Conservation (phyloP, 2,329 filamentous ascomycete species). For the Drechslerella stenobrocha region DNA sequence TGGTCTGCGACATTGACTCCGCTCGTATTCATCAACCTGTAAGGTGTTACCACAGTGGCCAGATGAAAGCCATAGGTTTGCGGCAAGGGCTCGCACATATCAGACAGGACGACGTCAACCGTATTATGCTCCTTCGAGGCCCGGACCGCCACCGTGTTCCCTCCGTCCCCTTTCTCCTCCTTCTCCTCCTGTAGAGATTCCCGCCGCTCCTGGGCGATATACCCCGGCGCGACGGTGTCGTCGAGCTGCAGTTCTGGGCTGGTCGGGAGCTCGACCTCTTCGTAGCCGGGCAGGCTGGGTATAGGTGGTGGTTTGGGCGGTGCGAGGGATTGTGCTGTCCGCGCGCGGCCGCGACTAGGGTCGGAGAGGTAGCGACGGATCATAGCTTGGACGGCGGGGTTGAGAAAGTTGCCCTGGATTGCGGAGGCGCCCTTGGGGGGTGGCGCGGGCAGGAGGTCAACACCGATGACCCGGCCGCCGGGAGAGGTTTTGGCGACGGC, state of each 20-base stretch:
- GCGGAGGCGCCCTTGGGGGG: slow-evolving; percentile 89
- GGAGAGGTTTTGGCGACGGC: slow-evolving; percentile 77
- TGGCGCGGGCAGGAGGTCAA: slow-evolving; percentile 90
- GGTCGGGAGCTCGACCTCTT: slow-evolving; percentile 41
- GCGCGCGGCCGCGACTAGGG: slow-evolving; percentile 63
- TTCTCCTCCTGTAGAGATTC: slow-evolving; percentile 51
- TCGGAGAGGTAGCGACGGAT: slow-evolving; percentile 67
- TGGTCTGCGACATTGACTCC: slow-evolving; percentile 85
- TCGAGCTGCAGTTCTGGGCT: slow-evolving; percentile 41
- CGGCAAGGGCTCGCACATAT: slow-evolving; percentile 98
- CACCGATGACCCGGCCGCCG: slow-evolving; percentile 78
- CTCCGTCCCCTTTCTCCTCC: slow-evolving; percentile 53
- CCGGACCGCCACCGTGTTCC: slow-evolving; percentile 54
- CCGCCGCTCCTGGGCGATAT: slow-evolving; percentile 53
- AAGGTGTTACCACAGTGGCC: slow-evolving; percentile 86
- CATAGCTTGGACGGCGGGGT: slow-evolving; percentile 62
- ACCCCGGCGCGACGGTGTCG: slow-evolving; percentile 26
- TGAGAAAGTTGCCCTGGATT: slow-evolving; percentile 92
- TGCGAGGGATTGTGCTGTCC: slow-evolving; percentile 52
- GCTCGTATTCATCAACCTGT: slow-evolving; percentile 99
- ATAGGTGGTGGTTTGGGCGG: slow-evolving; percentile 60
- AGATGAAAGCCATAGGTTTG: slow-evolving; percentile 71
- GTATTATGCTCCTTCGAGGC: slow-evolving; percentile 59
- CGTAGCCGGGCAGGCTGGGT: slow-evolving; percentile 33
- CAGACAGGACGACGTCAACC: slow-evolving; percentile 92